Evolutionary conservation across 106 monocot genomes (phyloP).

Genomic region (Narthecium ossifragum): DNA sequence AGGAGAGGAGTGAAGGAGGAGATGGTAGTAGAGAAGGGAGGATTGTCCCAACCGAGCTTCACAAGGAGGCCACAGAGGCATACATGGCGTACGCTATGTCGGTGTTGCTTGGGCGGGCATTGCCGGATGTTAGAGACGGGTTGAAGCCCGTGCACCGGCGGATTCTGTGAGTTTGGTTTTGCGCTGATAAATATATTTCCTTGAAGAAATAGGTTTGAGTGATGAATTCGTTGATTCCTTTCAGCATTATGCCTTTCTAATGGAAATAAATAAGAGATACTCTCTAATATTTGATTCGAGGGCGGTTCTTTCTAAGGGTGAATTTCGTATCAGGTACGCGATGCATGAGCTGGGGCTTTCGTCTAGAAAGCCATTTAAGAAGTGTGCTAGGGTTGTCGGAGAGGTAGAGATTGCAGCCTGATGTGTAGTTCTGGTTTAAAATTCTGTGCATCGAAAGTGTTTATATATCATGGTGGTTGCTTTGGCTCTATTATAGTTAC

Average conservation of each 20-base stretch:
- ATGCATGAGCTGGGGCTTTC: slow-evolving; percentile 99
- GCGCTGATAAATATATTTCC: too few species aligned
- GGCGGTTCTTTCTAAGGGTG: too few species aligned
- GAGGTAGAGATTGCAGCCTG: slow-evolving; percentile 38
- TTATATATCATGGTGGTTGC: too few species aligned
- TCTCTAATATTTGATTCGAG: too few species aligned
- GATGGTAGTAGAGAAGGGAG: slow-evolving; percentile 32
- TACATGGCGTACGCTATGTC: slow-evolving; percentile 99
- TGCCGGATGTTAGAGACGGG: slow-evolving; percentile 95
- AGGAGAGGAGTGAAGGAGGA: too few species aligned
- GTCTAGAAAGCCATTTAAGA: slow-evolving; percentile 85
- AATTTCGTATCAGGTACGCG: slow-evolving; percentile 53
- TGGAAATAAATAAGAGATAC: too few species aligned
- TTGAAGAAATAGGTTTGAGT: too few species aligned
- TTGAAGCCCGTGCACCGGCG: slow-evolving; percentile 93
- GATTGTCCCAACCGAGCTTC: slow-evolving; percentile 65
- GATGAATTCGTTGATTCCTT: too few species aligned
- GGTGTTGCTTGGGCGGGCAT: slow-evolving; percentile 82
- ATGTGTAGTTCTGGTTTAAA: too few species aligned
- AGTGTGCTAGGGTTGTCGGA: slow-evolving; percentile 99
- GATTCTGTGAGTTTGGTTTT: slow-evolving; percentile 61
- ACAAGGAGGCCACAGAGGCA: slow-evolving; percentile 91
- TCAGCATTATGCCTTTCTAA: too few species aligned
- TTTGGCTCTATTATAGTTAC: too few species aligned
- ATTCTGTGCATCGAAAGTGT: too few species aligned